A percentile compares a stretch with the other conserved stretches of the same genome.
Evolutionary conservation across 305 asterid species (phyloP).

Genomic region (Fraxinus xanthoxyloides): DNA sequence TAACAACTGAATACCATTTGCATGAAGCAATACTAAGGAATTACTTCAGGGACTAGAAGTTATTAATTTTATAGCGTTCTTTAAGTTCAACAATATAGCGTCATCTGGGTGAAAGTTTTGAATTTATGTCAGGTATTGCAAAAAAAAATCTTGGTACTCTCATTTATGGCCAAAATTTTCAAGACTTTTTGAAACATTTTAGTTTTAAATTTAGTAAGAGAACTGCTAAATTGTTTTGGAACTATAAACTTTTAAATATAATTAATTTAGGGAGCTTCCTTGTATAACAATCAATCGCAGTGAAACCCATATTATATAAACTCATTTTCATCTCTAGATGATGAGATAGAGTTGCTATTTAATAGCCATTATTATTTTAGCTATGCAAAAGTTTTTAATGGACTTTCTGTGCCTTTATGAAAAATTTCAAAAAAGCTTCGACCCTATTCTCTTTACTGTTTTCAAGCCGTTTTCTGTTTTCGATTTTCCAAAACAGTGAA

Average conservation of each 20-base stretch:
- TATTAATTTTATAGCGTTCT: background rate
- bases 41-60: conserved; percentile 8
- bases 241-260: background rate
- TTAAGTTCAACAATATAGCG: background rate
- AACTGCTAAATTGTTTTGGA: background rate
- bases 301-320: background rate
- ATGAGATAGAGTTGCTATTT: background rate
- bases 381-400: background rate
- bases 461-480: too few species aligned
- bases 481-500: too few species aligned
- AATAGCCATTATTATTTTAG: background rate
- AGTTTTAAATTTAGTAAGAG: background rate
- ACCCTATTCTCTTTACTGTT: too few species aligned
- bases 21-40: conserved; percentile 4
- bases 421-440: background rate
- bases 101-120: conserved; percentile 12
- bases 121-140: conserved; percentile 13
- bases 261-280: background rate
- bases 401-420: background rate
- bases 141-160: background rate
- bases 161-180: background rate
- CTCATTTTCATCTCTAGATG: background rate
- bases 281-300: background rate
- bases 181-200: background rate
- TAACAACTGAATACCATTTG: background rate